Evolutionary conservation across 2,329 filamentous ascomycete species (phyloP).

Genomic region (Aspergillus ochraceus): DNA sequence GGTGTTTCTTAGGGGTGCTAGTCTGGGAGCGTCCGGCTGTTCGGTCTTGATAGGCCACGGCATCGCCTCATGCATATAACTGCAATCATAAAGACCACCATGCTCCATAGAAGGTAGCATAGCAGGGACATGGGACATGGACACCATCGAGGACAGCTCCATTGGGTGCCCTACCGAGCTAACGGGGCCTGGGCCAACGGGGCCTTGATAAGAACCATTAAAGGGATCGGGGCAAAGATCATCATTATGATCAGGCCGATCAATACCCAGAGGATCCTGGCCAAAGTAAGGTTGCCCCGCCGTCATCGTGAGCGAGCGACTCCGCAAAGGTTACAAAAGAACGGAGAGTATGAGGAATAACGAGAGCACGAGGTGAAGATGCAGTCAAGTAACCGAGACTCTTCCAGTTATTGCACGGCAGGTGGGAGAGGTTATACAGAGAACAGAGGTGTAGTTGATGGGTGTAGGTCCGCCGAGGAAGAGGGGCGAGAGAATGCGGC

Average conservation of each 20-base stretch:
- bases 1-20: conserved; percentile 26
- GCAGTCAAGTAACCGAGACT: no score
- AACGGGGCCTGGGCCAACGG: not conserved
- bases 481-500: not conserved
- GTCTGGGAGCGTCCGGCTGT: not conserved
- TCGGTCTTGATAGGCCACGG: not conserved
- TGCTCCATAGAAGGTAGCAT: not conserved
- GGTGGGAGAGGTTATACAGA: no score
- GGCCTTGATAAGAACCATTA: not conserved
- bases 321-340: not conserved
- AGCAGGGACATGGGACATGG: not conserved
- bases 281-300: no score
- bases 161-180: not conserved
- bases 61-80: not conserved
- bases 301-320: not conserved
- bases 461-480: no score
- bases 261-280: no score
- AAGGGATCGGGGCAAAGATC: not conserved
- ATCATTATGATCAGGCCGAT: no score
- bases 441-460: no score
- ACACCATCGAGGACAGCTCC: not conserved
- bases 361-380: not conserved
- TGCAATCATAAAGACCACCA: not conserved
- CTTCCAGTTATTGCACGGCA: no score
- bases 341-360: not conserved